Percentiles rank a stretch among this genome's conserved stretches.
Evolutionary conservation across 345 rosid species (phyloP).

Genomic region (Microthlaspi erraticum): DNA sequence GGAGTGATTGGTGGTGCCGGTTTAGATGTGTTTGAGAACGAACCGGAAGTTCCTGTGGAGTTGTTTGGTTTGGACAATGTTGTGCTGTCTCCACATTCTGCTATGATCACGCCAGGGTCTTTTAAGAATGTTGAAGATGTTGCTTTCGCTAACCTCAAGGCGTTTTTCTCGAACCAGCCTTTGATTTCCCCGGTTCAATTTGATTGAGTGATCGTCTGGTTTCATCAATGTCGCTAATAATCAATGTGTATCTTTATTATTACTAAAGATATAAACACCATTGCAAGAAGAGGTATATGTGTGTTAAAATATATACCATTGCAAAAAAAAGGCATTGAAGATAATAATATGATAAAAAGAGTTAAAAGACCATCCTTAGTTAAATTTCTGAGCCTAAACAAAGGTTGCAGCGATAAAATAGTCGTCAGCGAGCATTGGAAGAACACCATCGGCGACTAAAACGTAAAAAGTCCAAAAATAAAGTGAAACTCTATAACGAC

Average conservation of each 20-base stretch:
- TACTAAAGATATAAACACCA: no score
- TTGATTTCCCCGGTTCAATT: conserved; percentile 47
- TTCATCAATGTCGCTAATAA: conserved; percentile 2
- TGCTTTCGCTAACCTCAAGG: conserved; percentile 59
- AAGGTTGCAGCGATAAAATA: no score
- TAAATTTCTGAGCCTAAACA: no score
- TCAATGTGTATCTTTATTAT: neutral
- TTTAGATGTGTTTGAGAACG: conserved; percentile 82
- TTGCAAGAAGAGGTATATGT: no score
- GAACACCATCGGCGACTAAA: no score
- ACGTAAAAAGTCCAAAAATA: no score
- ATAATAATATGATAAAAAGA: no score
- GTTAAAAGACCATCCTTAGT: no score
- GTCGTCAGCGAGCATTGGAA: no score
- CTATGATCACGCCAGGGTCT: conserved; percentile 60
- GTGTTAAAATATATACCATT: no score
- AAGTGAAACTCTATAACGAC: no score
- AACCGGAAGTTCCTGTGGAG: conserved; percentile 64
- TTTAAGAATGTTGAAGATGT: conserved; percentile 47
- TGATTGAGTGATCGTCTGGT: conserved; percentile 30
- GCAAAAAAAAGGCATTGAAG: no score
- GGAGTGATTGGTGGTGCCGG: conserved; percentile 82
- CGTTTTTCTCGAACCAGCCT: conserved; percentile 67
- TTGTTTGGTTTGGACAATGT: conserved; percentile 64
- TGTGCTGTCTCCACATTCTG: conserved; percentile 71